Base-by-base conservation (phyloP, 768 basidiomycete species). In the Mycena metata region DNA sequence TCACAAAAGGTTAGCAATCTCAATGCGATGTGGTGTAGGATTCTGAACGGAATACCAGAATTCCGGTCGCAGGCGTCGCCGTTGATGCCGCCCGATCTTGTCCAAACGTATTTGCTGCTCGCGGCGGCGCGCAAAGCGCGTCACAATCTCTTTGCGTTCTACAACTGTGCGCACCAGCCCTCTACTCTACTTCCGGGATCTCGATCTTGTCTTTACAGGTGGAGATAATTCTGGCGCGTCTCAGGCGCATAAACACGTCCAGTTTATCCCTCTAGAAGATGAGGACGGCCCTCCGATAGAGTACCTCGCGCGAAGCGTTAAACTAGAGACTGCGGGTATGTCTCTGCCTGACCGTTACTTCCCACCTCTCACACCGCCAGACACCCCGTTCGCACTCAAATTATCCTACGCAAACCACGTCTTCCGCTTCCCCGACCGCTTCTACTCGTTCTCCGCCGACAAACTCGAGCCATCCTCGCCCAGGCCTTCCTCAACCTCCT, bases 181-280 rank as follows among this genome's bases (percentile, higher is more conserved):
- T 30, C 12, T 30, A 41, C 5, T 24, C 19, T 52, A 36, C 35
- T 36, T 36, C 9, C 17, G 16, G 13, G 23, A n/a, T 23, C 17
- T 6, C n/a, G 42, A 60, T 23, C 24, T 26, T 46, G 42, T 3
- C 36, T 51, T 41, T 15, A 21, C 6, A 94, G 93, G 93, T 72
- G 94, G 94, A 8, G 83, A 88, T 33, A 82, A 84, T 60, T 94
- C 93, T 64, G 96, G 96, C 30, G 95, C 96, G 13, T 96, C 94
- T 76, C 96, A 98, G 79, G 83, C 86, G 2, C 95, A 96, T 80
- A 95, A 96, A 74, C 96, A 98, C 76, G 71, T 96, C n/a, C 96
- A 97, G 77, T 91, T 96, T 69, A 79, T 96, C 39, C 91, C 94
- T 39, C 75, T 88, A 19, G 85, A 86, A 12, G 81, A 80, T 45